Percentiles rank a stretch among this genome's conserved stretches.
These are phyloP conservation scores for Candida nanaspora DNA, from an alignment of 805 yeast species.

Conservation along the genomic window DNA sequence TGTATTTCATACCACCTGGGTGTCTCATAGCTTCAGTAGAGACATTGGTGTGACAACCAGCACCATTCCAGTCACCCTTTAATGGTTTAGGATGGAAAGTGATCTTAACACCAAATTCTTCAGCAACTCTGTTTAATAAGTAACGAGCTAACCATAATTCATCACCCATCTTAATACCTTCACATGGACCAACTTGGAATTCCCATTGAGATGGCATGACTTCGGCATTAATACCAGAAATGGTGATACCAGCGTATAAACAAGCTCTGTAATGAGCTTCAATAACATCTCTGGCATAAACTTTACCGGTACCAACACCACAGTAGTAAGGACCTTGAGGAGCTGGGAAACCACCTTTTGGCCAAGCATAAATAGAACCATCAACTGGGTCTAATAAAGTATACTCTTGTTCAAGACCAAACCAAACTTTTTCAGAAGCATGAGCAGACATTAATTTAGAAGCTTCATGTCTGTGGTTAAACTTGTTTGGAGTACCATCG, in stretches of 20 bases:
- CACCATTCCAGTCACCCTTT: conserved; percentile 99
- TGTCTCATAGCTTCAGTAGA: conserved; percentile 87
- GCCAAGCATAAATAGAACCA: conserved; percentile 96
- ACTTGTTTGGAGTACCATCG: conserved; percentile 98
- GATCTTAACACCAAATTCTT: conserved; percentile 97
- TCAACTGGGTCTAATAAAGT: conserved; percentile 81
- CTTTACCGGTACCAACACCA: conserved; percentile 99
- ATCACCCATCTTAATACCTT: conserved; percentile 95
- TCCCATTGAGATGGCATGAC: conserved; percentile 99
- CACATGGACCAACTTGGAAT: conserved; percentile 98
- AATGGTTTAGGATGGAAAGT: conserved; percentile 99
- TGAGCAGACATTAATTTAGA: conserved; percentile 93
- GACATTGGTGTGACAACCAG: conserved; percentile 99
- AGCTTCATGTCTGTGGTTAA: conserved; percentile 96
- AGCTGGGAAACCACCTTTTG: conserved; percentile 99
- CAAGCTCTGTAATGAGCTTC: conserved; percentile 99
- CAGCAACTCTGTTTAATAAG: conserved; percentile 89
- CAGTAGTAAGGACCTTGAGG: conserved; percentile 99
- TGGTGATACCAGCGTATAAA: conserved; percentile 81
- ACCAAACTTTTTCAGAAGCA: conserved; percentile 81
- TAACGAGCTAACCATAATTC: conserved; percentile 95
- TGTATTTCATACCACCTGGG: conserved; percentile 93
- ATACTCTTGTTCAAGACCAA: conserved; percentile 98
- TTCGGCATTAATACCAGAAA: conserved; percentile 98
- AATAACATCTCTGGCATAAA: conserved; percentile 93